These are phyloP conservation scores for Tetracentron sinense DNA, from an alignment of 164 flowering plant genomes.

Conservation along the genomic window DNA sequence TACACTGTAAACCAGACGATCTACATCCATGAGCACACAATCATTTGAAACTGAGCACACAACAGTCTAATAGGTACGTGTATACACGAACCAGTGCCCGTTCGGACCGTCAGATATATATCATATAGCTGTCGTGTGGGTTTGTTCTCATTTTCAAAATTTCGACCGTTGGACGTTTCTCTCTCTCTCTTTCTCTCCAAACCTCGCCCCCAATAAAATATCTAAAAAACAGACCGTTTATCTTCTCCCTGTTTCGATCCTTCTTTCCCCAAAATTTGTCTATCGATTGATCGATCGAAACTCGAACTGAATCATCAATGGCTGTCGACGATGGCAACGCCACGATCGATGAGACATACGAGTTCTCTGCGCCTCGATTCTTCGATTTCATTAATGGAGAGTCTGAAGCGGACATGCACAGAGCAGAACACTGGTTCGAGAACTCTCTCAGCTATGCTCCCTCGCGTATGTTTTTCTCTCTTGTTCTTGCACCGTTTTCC, in stretches of 20 bases:
- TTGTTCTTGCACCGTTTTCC: no score
- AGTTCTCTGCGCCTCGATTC: constrained; percentile 77
- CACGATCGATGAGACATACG: constrained; percentile 64
- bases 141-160: constrained; percentile 9
- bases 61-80: no score
- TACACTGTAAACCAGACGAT: no score
- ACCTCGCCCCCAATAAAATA: no score
- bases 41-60: no score
- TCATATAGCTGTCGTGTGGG: no score
- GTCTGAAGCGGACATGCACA: constrained; percentile 46
- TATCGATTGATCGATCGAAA: neutral
- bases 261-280: constrained; percentile 9
- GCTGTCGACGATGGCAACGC: constrained; percentile 4
- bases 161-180: constrained; percentile 34
- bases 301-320: neutral
- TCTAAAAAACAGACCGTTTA: neutral
- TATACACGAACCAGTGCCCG: no score
- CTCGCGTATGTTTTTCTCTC: constrained; percentile 53
- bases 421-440: constrained; percentile 84
- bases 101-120: no score
- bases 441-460: constrained; percentile 64
- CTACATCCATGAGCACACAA: no score
- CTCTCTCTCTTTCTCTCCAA: no score
- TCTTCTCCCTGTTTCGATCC: neutral
- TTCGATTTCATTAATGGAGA: constrained; percentile 72